A percentile compares a stretch with the other conserved stretches of the same genome.
Evolutionary conservation across 768 basidiomycete species (phyloP).

Genomic region (Pleurotus platypus): DNA sequence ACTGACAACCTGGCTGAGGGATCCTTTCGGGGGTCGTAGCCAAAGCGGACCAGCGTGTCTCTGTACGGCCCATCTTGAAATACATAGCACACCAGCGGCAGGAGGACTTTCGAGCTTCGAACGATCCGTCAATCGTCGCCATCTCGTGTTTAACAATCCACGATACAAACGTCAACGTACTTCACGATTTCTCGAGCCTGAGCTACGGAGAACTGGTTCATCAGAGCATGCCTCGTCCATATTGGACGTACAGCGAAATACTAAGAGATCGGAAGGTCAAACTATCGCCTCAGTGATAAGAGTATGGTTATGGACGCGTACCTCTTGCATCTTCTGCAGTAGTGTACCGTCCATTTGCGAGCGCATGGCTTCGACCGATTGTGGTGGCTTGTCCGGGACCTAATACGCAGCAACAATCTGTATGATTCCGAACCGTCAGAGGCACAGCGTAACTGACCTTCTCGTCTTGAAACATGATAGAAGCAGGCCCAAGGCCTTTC

Average conservation of each 20-base stretch:
- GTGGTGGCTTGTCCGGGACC: conserved; percentile 66
- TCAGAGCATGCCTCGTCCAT: conserved; percentile 85
- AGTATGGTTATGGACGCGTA: conserved; percentile 16
- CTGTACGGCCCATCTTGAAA: conserved; percentile 95
- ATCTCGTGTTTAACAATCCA: background rate
- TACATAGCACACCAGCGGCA: conserved; percentile 81
- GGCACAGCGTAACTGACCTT: conserved; percentile 31
- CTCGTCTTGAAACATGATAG: conserved; percentile 63
- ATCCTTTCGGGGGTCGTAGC: conserved; percentile 85
- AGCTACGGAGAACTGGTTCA: conserved; percentile 70
- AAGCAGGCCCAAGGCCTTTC: conserved; percentile 76
- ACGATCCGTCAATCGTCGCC: background rate
- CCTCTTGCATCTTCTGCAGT: conserved; percentile 52
- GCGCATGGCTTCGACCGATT: conserved; percentile 56
- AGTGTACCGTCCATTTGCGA: conserved; percentile 52
- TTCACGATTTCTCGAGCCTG: conserved; percentile 75
- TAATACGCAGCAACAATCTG: conserved; percentile 19
- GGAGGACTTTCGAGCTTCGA: conserved; percentile 71
- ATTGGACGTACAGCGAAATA: conserved; percentile 73
- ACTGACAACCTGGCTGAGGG: conserved; percentile 73
- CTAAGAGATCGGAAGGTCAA: conserved; percentile 28
- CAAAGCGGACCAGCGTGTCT: conserved; percentile 81
- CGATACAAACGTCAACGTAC: conserved; percentile 37
- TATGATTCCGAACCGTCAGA: background rate
- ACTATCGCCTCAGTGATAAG: no score